Evolutionary conservation across 768 basidiomycete genomes (phyloP), one percentile per base, ranked within the genome.

Genomic region (Xerocomellus dryophilus): DNA sequence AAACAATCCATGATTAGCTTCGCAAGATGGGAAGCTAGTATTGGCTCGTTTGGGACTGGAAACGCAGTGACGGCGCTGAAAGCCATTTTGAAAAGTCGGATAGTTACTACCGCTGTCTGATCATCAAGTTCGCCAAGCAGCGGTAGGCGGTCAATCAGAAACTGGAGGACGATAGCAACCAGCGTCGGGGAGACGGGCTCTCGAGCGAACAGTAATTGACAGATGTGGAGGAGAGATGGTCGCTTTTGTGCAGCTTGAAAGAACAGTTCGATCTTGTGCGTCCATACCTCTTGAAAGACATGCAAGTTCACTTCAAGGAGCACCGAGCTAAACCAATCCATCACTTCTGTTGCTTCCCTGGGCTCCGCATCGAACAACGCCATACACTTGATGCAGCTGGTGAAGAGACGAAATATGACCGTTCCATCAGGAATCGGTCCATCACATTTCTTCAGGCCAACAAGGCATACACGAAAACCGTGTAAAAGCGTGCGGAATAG

Each of bases 1-100:
- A 99, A 97, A 55, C 91, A 98, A 63, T 94, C 90, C 88, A 97
- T 95, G 62, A 99, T 86, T 42, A 99, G 73, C 68, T 92, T 92
- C 15, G 90, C 85, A 34, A 99, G 80, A 73, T 98, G 93, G 1
- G 90, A 84, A 14, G 93, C 93, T n/a, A 99, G 76, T 49, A 98
- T 93, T 7, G 87, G 81, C 71, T 99, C 97, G 71, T 98, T 98
- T 18, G 79, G 71, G 20, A 68, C 67, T 20, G 93, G 86, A 69
- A 82, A 85, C 46, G 81, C 63, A 12, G 85, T 83, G 48, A 98
- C 91, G 5, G 96, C 91, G 53, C 81, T 78, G 71, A 98, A 99
- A 14, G 93, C 87, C 82, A 97, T 88, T 75, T 97, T 98, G 82
- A 93, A 98, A 43, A 98, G 75, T 47, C 93, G 84, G 56, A 99